These are phyloP conservation scores for Spizellomyces punctatus DNA, from an alignment of 192 early-diverging fungal species.

Conservation along the genomic window DNA sequence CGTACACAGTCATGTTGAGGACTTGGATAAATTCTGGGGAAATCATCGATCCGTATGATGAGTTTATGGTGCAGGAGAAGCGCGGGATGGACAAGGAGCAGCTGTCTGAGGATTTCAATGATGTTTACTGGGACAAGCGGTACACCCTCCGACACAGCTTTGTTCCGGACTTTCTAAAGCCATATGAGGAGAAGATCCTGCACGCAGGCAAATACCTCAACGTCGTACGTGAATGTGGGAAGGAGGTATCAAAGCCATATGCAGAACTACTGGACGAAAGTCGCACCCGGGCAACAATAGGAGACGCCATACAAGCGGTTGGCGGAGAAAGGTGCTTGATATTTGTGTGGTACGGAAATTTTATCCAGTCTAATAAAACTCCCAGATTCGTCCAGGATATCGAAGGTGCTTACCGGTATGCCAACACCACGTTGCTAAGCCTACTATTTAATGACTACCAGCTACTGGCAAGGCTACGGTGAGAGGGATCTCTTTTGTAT, in stretches of 20 bases:
- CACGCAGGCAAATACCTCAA: constrained; percentile 95
- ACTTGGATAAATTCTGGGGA: constrained; percentile 90
- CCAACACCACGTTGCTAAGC: constrained; percentile 84
- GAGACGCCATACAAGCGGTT: constrained; percentile 21
- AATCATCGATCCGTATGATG: constrained; percentile 83
- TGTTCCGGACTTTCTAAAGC: constrained; percentile 79
- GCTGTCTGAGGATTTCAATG: constrained; percentile 73
- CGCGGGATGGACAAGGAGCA: constrained; percentile 41
- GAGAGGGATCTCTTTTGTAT: neutral
- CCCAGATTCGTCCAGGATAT: constrained; percentile 72
- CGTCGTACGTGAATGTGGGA: constrained; percentile 85
- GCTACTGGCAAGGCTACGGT: constrained; percentile 74
- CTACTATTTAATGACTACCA: constrained; percentile 78
- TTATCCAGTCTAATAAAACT: constrained; percentile 1
- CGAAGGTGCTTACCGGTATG: constrained; percentile 82
- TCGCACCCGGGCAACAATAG: constrained; percentile 5
- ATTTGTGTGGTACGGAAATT: constrained; percentile 3
- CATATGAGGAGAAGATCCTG: constrained; percentile 78
- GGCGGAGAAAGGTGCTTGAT: constrained; percentile 21
- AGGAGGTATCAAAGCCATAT: constrained; percentile 26
- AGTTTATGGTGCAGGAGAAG: constrained; percentile 90
- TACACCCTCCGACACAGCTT: constrained; percentile 67
- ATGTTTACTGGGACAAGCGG: constrained; percentile 81
- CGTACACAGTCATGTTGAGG: constrained; percentile 81
- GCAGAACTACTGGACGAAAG: constrained; percentile 1